A percentile compares a stretch with the other conserved stretches of the same genome.
Conservation (phyloP, 108 stramenopile genomes). For the Discostella stelligeroides region DNA sequence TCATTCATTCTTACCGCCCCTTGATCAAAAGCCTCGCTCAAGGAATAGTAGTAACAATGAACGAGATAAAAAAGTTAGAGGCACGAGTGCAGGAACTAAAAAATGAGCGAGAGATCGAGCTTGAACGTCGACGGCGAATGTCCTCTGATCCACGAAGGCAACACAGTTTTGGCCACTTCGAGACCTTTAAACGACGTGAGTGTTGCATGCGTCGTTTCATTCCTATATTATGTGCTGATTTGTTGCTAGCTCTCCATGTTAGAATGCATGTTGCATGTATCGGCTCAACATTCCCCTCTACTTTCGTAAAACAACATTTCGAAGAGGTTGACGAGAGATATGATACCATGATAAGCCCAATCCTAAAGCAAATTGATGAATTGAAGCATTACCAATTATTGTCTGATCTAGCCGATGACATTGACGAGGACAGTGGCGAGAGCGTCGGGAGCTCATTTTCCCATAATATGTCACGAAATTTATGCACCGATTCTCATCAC, state of each 20-base stretch:
- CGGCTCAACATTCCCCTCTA: too few relatives aligned
- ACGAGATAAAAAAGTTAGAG: background rate
- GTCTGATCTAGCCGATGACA: background rate
- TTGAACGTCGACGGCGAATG: background rate
- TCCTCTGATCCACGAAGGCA: background rate
- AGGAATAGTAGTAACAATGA: slow-evolving; percentile 2
- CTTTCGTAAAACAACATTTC: background rate
- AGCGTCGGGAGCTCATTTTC: slow-evolving; percentile 1
- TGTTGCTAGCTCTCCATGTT: too few relatives aligned
- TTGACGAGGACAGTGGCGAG: background rate
- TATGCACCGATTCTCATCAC: background rate
- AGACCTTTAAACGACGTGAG: background rate
- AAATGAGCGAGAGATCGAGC: background rate
- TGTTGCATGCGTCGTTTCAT: too few relatives aligned
- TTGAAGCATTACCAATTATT: background rate
- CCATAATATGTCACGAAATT: background rate
- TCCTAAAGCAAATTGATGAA: slow-evolving; percentile 3
- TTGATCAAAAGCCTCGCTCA: too few relatives aligned
- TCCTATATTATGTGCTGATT: too few relatives aligned
- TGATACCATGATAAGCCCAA: background rate
- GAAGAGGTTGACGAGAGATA: slow-evolving; percentile 6
- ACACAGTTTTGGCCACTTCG: background rate
- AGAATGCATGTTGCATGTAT: too few relatives aligned
- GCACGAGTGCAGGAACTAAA: background rate
- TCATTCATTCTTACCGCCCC: too few relatives aligned